A percentile compares a stretch with the other conserved stretches of the same genome.
These are phyloP conservation scores for Rubroboletus satanas DNA, from an alignment of 768 basidiomycete species.

Conservation along the genomic window DNA sequence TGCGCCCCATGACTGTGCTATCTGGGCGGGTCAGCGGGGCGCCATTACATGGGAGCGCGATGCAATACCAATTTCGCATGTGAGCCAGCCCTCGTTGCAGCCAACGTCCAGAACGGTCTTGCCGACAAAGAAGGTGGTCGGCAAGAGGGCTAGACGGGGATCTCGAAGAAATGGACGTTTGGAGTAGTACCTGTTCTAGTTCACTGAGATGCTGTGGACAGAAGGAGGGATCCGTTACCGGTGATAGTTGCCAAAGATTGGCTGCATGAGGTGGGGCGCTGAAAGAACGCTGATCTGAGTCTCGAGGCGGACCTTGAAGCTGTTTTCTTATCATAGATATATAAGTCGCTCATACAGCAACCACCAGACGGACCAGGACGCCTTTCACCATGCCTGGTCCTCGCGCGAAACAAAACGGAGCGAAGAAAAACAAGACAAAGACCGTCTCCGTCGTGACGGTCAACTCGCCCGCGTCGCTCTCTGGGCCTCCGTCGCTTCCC, in stretches of 20 bases:
- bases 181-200: constrained; percentile 59
- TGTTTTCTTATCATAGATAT: not conserved
- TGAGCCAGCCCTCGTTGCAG: constrained; percentile 84
- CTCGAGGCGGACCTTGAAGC: not conserved
- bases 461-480: not conserved
- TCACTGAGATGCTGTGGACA: not conserved
- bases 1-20: constrained; percentile 65
- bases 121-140: constrained; percentile 45
- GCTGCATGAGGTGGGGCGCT: constrained; percentile 4
- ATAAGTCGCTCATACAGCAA: not conserved
- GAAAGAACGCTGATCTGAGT: not conserved
- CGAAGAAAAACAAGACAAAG: constrained; percentile 21
- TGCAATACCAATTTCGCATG: constrained; percentile 68
- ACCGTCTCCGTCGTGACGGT: not conserved
- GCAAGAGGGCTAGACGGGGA: constrained; percentile 62
- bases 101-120: constrained; percentile 77
- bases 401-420: constrained; percentile 17
- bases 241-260: constrained; percentile 67
- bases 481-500: not conserved
- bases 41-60: not conserved
- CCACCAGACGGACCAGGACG: not conserved
- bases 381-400: constrained; percentile 26
- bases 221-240: constrained; percentile 39
- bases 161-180: constrained; percentile 63
- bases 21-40: not conserved